Percentiles rank a stretch among this genome's conserved stretches.
phyloP scores from a whole-genome alignment of 257 asterid genomes.

The Solanum tarapatanum region DNA sequence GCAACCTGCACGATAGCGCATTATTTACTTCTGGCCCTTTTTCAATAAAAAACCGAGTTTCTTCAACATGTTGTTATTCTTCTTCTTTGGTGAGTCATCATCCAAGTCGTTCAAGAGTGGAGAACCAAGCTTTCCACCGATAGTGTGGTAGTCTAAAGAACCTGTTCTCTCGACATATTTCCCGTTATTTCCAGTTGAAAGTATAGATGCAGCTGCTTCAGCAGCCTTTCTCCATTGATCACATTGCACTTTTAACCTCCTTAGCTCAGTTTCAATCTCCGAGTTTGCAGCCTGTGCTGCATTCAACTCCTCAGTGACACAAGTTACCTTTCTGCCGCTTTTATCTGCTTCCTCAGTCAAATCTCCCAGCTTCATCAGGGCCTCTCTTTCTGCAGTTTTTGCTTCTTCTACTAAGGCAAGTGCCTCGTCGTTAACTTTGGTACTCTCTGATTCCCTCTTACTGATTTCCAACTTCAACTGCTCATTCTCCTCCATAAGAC shows the following conservation, averaged over 20 bases:
- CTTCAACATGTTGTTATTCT: conserved; percentile 60
- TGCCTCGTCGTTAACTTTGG: conserved; percentile 29
- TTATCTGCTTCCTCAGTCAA: conserved; percentile 65
- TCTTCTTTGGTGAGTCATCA: conserved; percentile 73
- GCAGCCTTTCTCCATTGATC: conserved; percentile 99
- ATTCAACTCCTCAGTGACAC: conserved; percentile 54
- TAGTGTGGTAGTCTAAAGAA: conserved; percentile 42
- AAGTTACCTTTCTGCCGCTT: conserved; percentile 36
- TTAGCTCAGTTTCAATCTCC: conserved; percentile 68
- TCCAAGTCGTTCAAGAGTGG: conserved; percentile 53
- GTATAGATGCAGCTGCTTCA: conserved; percentile 83
- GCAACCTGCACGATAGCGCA: conserved; percentile 1
- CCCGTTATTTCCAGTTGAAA: conserved; percentile 46
- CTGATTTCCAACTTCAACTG: conserved; percentile 43
- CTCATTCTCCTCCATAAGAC: conserved; percentile 44
- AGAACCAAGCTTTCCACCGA: conserved; percentile 54
- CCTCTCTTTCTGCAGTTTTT: conserved; percentile 54
- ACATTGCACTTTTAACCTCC: conserved; percentile 72
- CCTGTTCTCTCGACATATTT: conserved; percentile 50
- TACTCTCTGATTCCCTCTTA: conserved; percentile 29
- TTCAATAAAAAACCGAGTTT: conserved; percentile 72
- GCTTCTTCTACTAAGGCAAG: conserved; percentile 36
- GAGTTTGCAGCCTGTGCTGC: conserved; percentile 63
- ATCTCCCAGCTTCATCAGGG: conserved; percentile 45
- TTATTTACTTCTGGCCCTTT: conserved; percentile 58